Conservation (phyloP, 495 filamentous ascomycete species). For the Podospora pseudoanserina region DNA sequence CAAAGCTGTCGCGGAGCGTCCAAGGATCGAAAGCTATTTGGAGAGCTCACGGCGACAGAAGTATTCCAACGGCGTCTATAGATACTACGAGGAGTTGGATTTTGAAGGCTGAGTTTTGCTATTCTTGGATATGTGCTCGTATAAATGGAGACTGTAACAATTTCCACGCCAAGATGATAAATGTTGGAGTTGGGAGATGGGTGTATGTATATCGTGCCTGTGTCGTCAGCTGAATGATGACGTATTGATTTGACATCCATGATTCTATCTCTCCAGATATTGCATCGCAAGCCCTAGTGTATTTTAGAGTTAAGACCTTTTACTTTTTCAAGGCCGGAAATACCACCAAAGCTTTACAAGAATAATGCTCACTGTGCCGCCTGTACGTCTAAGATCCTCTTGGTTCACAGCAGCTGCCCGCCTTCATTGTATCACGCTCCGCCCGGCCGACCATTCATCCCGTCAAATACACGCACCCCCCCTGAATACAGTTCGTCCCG, state of each 20-base stretch:
- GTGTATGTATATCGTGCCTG: background rate
- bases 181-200: background rate
- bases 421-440: background rate
- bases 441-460: background rate
- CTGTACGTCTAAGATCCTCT: background rate
- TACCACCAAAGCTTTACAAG: background rate
- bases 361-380: background rate
- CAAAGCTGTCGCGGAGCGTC: constrained; percentile 50
- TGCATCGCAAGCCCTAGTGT: background rate
- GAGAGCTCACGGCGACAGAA: constrained; percentile 52
- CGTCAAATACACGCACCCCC: background rate
- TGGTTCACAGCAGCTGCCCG: background rate
- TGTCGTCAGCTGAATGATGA: background rate
- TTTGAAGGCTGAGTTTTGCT: constrained; percentile 23
- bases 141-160: background rate
- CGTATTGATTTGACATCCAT: constrained; percentile 8
- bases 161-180: background rate
- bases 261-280: background rate
- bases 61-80: constrained; percentile 55
- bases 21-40: constrained; percentile 58
- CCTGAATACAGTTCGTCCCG: background rate
- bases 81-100: constrained; percentile 62
- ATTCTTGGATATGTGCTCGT: no score
- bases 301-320: background rate
- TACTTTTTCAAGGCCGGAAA: no score